Evolutionary conservation across 2,329 filamentous ascomycete species (phyloP).

Genomic region (Penicillium sp.): DNA sequence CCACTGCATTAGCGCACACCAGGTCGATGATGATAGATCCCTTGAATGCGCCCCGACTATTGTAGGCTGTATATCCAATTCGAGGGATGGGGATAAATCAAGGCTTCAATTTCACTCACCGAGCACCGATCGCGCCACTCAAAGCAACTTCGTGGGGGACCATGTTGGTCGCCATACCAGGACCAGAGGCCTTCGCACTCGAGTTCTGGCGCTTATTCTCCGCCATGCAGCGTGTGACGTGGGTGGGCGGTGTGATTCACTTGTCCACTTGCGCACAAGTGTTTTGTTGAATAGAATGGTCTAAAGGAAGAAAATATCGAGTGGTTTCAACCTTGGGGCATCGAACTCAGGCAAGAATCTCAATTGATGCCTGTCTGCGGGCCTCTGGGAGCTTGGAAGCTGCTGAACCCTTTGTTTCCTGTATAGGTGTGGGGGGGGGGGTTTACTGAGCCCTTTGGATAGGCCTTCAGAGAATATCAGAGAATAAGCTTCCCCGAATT

Average conservation of each 20-base stretch:
- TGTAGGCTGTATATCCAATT: neutral
- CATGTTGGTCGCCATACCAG: conserved; percentile 45
- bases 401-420: neutral
- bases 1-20: neutral
- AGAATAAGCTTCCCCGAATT: neutral
- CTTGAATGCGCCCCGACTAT: neutral
- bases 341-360: neutral
- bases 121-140: conserved; percentile 61
- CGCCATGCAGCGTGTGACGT: conserved; percentile 46
- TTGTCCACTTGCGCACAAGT: conserved; percentile 5
- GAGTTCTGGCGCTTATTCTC: conserved; percentile 60
- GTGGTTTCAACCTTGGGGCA: conserved; percentile 2
- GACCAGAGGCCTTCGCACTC: conserved; percentile 49
- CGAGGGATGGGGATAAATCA: neutral
- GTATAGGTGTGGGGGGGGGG: neutral
- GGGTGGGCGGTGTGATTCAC: conserved; percentile 17
- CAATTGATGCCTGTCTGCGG: conserved; percentile 4
- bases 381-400: neutral
- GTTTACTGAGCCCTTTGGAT: neutral
- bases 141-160: conserved; percentile 55
- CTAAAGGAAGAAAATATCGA: neutral
- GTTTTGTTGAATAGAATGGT: neutral
- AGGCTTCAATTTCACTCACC: conserved; percentile 46
- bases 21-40: neutral
- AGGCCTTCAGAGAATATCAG: neutral